Evolutionary conservation across 163 green algal genomes (phyloP).

Genomic region (Chlorella variabilis): DNA sequence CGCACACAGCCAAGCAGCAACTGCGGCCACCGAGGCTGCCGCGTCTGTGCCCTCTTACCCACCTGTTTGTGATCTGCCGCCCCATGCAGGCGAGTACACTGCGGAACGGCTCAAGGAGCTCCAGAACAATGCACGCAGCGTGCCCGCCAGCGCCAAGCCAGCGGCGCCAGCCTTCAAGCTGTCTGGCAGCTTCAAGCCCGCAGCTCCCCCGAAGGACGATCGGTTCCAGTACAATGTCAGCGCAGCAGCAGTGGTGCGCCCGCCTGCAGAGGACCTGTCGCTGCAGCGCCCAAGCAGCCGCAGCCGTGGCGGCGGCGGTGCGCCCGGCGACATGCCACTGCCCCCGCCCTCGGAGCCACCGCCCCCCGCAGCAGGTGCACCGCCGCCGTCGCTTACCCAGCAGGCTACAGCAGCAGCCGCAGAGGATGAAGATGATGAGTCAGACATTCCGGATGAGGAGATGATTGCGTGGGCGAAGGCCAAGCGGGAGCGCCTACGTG

Average conservation of each 20-base stretch:
- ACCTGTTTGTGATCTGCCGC: too few species aligned
- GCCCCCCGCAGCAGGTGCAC: constrained; percentile 6
- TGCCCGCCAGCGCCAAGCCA: constrained; percentile 31
- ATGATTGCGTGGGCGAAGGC: constrained; percentile 75
- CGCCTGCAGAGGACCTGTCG: constrained; percentile 3
- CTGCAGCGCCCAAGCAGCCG: not conserved
- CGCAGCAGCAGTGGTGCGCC: not conserved
- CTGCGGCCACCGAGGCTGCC: too few species aligned
- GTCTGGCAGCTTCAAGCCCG: constrained; percentile 75
- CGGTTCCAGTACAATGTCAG: constrained; percentile 49
- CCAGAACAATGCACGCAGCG: constrained; percentile 52
- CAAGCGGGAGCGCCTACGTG: constrained; percentile 77
- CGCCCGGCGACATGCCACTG: constrained; percentile 46
- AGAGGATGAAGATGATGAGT: constrained; percentile 51
- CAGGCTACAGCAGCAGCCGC: not conserved
- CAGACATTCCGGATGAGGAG: constrained; percentile 57
- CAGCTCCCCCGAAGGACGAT: constrained; percentile 56
- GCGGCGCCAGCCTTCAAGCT: constrained; percentile 62
- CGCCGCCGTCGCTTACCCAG: not conserved
- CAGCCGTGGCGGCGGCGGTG: not conserved
- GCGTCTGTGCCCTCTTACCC: too few species aligned
- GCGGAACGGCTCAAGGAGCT: constrained; percentile 69
- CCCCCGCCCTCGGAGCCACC: constrained; percentile 44
- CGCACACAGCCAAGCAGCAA: too few species aligned
- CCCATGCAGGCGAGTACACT: constrained; percentile 80